Evolutionary conservation across 148 eudicot genomes (phyloP).

Genomic region (Cornus suecica): DNA sequence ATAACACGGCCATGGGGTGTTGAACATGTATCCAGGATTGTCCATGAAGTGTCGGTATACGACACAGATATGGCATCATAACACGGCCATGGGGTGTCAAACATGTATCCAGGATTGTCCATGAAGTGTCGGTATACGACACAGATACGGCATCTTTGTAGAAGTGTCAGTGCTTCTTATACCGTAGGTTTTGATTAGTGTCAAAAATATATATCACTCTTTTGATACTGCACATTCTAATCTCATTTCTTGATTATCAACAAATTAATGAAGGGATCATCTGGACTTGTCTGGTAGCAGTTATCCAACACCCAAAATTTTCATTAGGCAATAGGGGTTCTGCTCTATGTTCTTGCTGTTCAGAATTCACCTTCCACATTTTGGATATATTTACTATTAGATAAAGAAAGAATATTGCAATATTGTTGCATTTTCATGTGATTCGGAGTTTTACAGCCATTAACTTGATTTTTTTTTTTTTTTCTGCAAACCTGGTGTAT

Average conservation of each 20-base stretch:
- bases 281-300: background rate
- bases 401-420: background rate
- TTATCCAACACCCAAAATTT: background rate
- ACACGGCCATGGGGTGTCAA: too few relatives aligned
- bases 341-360: background rate
- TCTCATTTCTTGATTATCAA: background rate
- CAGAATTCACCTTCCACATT: background rate
- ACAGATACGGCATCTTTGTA: too few relatives aligned
- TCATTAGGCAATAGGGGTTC: background rate
- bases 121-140: too few relatives aligned
- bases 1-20: too few relatives aligned
- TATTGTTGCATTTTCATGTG: background rate
- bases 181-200: background rate
- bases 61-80: too few relatives aligned
- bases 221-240: background rate
- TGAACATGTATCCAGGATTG: too few relatives aligned
- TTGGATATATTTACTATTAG: background rate
- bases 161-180: too few relatives aligned
- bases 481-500: conserved; percentile 12
- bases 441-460: background rate
- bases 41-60: too few relatives aligned
- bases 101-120: too few relatives aligned
- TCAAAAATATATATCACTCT: background rate
- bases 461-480: conserved; percentile 2
- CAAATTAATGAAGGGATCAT: background rate